Evolutionary conservation across 768 basidiomycete species (phyloP), one percentile per base, ranked within the genome.

Genomic region (Lactarius indigo): DNA sequence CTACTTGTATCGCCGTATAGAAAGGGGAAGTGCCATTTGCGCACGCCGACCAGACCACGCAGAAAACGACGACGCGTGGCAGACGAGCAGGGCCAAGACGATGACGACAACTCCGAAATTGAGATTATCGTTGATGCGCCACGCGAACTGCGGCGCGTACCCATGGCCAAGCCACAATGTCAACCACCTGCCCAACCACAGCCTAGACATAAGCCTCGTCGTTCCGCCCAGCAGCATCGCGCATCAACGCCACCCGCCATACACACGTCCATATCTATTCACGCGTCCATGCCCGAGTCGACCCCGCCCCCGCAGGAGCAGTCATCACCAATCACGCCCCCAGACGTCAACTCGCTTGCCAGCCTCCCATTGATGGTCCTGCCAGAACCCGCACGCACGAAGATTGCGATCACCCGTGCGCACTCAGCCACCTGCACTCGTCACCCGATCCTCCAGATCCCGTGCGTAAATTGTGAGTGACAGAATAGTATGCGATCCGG

Each of bases 311-410:
- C 37, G 3, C 50, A 12, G 6, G 23, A 39, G 17, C 50, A 33
- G 5, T 30, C 61, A 5, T 23, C 35, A 5, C 17, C 56, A 3
- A 8, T 10, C 39, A 20, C 62, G 13, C 44, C 66, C 2, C 31
- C 30, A 5, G 31, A 58, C n/a, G 57, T 31, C 18, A 35, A 63
- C 57, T 20, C 57, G 3, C 57, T 63, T 17, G 35, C 37, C 3
- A 62, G 47, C 31, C 66, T 59, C 5, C 62, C 66, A 5, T 33
- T 67, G 50, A 54, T 26, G 2, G 59, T 67, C 20, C 57, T 63
- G 1, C 57, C 66, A 0, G 47, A 37, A 13, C 66, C 66, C 1
- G 26, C 57, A 44, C 47, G 30, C 39, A 3, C 50, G 8, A 57
- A 37, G 18, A 55, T 67, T 6, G 61, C 59, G 35, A 66, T 66